These are phyloP conservation scores for Stipa capillata DNA, from an alignment of 176 grass and related monocot species.

Conservation along the genomic window DNA sequence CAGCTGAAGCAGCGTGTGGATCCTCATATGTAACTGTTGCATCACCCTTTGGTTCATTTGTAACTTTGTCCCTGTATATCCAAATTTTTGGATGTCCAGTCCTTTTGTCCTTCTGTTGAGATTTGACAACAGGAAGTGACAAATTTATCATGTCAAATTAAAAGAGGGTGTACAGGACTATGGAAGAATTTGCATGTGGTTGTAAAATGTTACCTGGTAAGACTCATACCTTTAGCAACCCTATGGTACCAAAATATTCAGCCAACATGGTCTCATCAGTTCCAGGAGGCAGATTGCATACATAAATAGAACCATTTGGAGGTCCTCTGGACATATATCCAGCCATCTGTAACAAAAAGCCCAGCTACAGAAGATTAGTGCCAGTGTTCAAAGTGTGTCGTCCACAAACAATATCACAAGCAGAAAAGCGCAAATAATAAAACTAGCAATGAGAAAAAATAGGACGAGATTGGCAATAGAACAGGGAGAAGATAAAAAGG, in stretches of 20 bases:
- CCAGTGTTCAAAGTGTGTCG: not conserved
- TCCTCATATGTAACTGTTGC: constrained; percentile 94
- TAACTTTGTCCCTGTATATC: constrained; percentile 88
- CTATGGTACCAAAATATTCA: constrained; percentile 98
- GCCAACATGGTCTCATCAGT: constrained; percentile 93
- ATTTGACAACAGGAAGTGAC: not conserved
- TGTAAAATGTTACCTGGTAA: constrained; percentile 65
- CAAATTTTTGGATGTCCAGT: constrained; percentile 88
- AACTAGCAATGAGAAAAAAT: not conserved
- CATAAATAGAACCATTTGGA: constrained; percentile 71
- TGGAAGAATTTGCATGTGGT: constrained; percentile 11
- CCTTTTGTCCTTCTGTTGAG: constrained; percentile 89
- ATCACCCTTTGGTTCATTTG: constrained; percentile 93
- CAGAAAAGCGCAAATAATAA: not conserved
- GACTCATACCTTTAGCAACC: constrained; percentile 96
- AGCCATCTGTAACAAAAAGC: constrained; percentile 35
- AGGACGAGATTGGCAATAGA: not conserved
- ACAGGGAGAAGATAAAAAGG: not conserved
- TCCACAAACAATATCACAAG: not conserved
- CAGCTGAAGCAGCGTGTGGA: constrained; percentile 85
- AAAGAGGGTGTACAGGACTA: not conserved
- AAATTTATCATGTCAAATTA: not conserved
- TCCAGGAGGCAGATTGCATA: constrained; percentile 84
- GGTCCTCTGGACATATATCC: constrained; percentile 42
- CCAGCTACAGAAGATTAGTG: not conserved